Base-by-base conservation (phyloP, 1,284 basidiomycete genomes). In the Fomitopsis betulina region DNA sequence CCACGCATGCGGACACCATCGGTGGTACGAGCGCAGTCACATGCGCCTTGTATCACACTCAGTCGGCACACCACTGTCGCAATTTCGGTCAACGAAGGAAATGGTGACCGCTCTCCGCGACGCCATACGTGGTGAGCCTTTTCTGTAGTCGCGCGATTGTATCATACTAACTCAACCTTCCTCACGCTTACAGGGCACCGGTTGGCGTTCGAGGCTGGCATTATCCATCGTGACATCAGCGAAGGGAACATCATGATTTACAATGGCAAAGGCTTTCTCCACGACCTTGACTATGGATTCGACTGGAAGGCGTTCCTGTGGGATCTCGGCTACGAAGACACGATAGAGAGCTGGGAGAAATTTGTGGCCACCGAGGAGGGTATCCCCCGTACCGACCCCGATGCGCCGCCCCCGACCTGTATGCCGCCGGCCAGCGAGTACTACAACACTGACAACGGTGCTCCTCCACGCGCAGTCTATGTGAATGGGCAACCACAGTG, bases 191-290 rank as follows among this genome's bases (percentile, higher is more conserved):
- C 51, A 55, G 59, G 55, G 15, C 56, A 60, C 39, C 30, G 37
- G 6, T 3, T 2, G 1, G 39, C 40, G 13, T 57, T 27, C 37
- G 40, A 58, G 13, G 56, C 38, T 3, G 56, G 58, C 0, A 17
- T 65, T 0, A 17, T 62, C 10, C 62, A 65, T 30, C 54, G 62
- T 1, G 64, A 65, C 37, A 45, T 65, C 42, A 63, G 64, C 23
- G 50, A 54, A 17, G 59, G 59, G 17, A 63, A 65, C 30, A 56
- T 63, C 5, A 37, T 63, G 21, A 60, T 65, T 21, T 53, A 54
- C 37, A 40, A 9, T 54, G 15, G 23, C 23, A 13, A 15, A 3
- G 64, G 64, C 8, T 60, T 62, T 33, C 12, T 65, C 1, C 52
- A 55, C 32, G 64, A 65, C 40, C 60, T 61, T 40, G 62, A 65